Evolutionary conservation across 352 stramenopile genomes (phyloP).

Genomic region (Thraustochytrium sp.): DNA sequence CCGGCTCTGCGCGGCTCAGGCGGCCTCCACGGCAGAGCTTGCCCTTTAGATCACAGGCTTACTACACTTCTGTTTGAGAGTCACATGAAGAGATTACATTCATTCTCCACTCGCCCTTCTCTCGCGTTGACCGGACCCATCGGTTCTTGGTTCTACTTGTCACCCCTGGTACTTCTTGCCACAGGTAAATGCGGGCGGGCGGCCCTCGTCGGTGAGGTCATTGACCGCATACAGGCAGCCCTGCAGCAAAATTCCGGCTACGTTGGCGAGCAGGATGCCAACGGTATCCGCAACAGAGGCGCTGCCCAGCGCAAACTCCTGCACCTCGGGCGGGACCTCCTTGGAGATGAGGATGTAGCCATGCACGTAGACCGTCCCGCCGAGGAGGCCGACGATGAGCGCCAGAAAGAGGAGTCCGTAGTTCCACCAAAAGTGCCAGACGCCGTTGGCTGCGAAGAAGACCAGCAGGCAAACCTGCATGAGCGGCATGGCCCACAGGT

Average conservation of each 20-base stretch:
- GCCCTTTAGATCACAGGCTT: too few species aligned
- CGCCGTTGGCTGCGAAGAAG: conserved; percentile 74
- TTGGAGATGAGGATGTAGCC: conserved; percentile 77
- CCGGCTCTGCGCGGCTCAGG: too few species aligned
- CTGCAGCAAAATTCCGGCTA: conserved; percentile 76
- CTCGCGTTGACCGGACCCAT: not conserved
- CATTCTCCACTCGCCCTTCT: not conserved
- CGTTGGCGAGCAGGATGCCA: conserved; percentile 79
- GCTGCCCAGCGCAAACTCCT: conserved; percentile 75
- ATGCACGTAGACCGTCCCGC: conserved; percentile 81
- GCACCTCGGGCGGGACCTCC: conserved; percentile 62
- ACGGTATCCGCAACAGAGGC: conserved; percentile 79
- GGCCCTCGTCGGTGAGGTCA: conserved; percentile 55
- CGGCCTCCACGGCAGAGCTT: too few species aligned
- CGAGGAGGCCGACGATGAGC: conserved; percentile 76
- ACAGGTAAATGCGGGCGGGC: conserved; percentile 36
- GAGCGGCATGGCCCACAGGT: conserved; percentile 78
- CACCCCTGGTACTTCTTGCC: not conserved
- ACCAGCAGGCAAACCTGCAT: conserved; percentile 73
- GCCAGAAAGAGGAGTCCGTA: conserved; percentile 68
- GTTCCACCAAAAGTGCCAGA: conserved; percentile 75
- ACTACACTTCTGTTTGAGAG: too few species aligned
- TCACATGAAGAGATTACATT: not conserved
- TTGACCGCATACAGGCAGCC: conserved; percentile 74
- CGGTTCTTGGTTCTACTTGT: not conserved